These are phyloP conservation scores for Aspergillus proliferans DNA, from an alignment of 2,329 filamentous ascomycete species.

Conservation along the genomic window DNA sequence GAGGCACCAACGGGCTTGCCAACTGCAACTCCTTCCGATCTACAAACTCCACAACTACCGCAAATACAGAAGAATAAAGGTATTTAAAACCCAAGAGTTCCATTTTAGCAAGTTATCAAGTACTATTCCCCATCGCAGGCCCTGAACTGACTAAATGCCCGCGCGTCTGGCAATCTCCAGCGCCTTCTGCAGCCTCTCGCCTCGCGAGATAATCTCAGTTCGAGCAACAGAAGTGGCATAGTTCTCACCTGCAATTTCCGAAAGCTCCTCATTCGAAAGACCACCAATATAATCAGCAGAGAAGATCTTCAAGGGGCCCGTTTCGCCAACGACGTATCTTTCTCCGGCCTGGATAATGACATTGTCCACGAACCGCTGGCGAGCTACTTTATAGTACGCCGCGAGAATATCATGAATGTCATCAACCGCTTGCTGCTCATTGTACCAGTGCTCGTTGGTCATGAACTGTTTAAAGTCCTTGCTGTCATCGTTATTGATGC, in stretches of 20 bases:
- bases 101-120: not conserved
- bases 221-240: constrained; percentile 37
- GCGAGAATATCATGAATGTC: constrained; percentile 57
- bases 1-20: not conserved
- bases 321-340: constrained; percentile 46
- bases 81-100: not conserved
- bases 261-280: constrained; percentile 46
- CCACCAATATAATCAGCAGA: constrained; percentile 46
- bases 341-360: constrained; percentile 54
- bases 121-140: too few relatives aligned
- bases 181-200: constrained; percentile 36
- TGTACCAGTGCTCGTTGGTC: constrained; percentile 23
- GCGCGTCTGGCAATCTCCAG: constrained; percentile 17
- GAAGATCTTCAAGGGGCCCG: constrained; percentile 50
- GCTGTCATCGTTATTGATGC: not conserved
- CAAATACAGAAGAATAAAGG: not conserved
- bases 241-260: constrained; percentile 55
- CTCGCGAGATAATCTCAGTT: constrained; percentile 39
- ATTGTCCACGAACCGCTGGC: constrained; percentile 57
- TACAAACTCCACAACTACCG: not conserved
- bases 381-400: constrained; percentile 57
- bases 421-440: constrained; percentile 37
- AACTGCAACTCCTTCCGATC: not conserved
- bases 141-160: not conserved
- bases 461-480: not conserved